Evolutionary conservation across 805 yeast genomes (phyloP).

Genomic region (Candida andamanensis): DNA sequence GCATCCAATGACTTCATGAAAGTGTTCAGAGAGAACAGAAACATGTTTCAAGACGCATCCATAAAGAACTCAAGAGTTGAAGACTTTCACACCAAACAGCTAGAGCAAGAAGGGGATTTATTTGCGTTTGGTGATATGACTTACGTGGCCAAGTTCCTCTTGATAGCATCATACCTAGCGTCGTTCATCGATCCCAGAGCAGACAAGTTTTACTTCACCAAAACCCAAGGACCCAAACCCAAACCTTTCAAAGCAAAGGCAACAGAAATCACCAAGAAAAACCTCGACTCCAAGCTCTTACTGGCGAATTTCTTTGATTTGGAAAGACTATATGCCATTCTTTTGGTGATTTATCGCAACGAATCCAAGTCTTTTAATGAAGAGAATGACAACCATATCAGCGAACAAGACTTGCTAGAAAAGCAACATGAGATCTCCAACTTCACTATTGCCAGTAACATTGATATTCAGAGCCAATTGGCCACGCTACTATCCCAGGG

Average conservation of each 20-base stretch:
- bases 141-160: constrained; percentile 57
- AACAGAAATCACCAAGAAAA: constrained; percentile 29
- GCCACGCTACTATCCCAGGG: constrained; percentile 57
- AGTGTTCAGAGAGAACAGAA: constrained; percentile 27
- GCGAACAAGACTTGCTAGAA: constrained; percentile 28
- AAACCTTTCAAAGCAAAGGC: constrained; percentile 34
- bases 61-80: constrained; percentile 25
- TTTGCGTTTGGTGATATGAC: constrained; percentile 45
- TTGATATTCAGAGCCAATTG: constrained; percentile 50
- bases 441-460: constrained; percentile 36
- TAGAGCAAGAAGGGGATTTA: constrained; percentile 15
- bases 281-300: constrained; percentile 55
- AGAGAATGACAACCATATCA: constrained; percentile 26
- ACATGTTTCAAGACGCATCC: constrained; percentile 25
- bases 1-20: constrained; percentile 26
- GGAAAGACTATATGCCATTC: constrained; percentile 76
- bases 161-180: constrained; percentile 79
- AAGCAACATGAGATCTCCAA: constrained; percentile 30
- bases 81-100: constrained; percentile 21
- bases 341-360: constrained; percentile 59
- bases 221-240: constrained; percentile 33
- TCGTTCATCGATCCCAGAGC: constrained; percentile 67
- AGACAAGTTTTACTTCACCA: constrained; percentile 69
- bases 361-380: constrained; percentile 27
- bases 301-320: constrained; percentile 72